Evolutionary conservation across 257 asterid species (phyloP), one percentile per base, ranked within the genome.

Genomic region (Voacanga thouarsii): DNA sequence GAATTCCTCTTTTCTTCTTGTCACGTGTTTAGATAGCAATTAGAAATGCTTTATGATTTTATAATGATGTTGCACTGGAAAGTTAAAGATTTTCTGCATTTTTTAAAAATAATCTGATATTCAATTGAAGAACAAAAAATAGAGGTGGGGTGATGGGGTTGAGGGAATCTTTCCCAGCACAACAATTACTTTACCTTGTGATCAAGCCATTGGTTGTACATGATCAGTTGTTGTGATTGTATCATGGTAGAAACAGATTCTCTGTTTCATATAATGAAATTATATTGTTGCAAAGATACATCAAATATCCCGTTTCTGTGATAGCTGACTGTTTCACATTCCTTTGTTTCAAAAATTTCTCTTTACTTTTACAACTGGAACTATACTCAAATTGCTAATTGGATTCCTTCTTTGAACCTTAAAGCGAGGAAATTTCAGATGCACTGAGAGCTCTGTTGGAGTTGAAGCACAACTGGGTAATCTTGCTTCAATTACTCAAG

Each of bases 401-500:
- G 80, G 12, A 68, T 75, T 80, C 79, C 47, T 65, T 80, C 43
- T 75, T 84, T 84, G 80, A 70, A 81, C 86, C 89, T 84, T 84
- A 79, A 85, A 95, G 99, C 90, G 99, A 88, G 97, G 91, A 84
- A 95, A 95, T 86, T 95, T 95, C 93, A 93, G 96, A 89, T 93
- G 97, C 93, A 91, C 94, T 1, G 98, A 84, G 76, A 87, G 87
- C 71, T 90, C 98, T 66, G 89, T 95, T 61, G 98, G 99, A 60
- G 99, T 95, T 79, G 98, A 95, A 84, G 73, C 84, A 2, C 99
- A 95, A 82, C 96, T 95, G 60, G 83, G 89, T 78, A 93, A 83
- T 86, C 87, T 95, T 51, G 98, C 99, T 80, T 90, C 97, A 45
- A 74, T 95, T 80, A 92, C 97, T 24, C 97, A 93, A 89, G 91